Evolutionary conservation across 106 monocot species (phyloP), one percentile per base, ranked within the genome.

Genomic region (Allium fistulosum): DNA sequence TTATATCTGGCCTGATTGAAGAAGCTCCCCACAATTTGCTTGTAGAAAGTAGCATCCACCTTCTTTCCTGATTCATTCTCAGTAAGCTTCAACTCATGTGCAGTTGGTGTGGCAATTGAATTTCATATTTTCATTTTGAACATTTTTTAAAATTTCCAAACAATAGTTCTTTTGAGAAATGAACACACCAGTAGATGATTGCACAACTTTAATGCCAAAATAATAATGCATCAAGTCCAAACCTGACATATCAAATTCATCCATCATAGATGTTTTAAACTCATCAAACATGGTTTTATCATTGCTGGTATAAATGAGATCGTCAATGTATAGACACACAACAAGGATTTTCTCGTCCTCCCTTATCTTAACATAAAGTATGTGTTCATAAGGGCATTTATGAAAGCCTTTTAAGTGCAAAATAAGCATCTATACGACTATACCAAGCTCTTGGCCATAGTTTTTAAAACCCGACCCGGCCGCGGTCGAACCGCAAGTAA

Each of bases 161-260:
- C 17, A 12, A 70, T 70, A 70, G 4, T 15, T 70, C 26, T 70
- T 12, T 70, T 70, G 58, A 58, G 68, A 70, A 46, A 46, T 45
- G 58, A 57, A 57, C 14, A 46, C 16, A 0, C 26, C n/a, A 13
- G 26, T 1, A 26, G 49, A 2, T 45, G 11, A 16, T 46, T 70
- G 45, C 13, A 57, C 58, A 11, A 68, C 26, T 56, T 68, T 0
- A 53, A 68, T 68, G 8, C 68, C 22, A 8, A 55, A 53, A 55
- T 52, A 27, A 27, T 22, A 22, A 22, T 22, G 22, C 22, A 22
- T 22, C 22, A 22, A 22, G 22, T 1, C 22, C 22, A 22, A 22
- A 22, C 1, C 22, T 22, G 22, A 22, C 1, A 22, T 22, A 22
- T 22, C 22, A 22, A 22, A 22, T 22, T 22, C 22, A 22, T 22